phyloP scores from a whole-genome alignment of 192 early-diverging fungal genomes.

The Coemansia sp. region DNA sequence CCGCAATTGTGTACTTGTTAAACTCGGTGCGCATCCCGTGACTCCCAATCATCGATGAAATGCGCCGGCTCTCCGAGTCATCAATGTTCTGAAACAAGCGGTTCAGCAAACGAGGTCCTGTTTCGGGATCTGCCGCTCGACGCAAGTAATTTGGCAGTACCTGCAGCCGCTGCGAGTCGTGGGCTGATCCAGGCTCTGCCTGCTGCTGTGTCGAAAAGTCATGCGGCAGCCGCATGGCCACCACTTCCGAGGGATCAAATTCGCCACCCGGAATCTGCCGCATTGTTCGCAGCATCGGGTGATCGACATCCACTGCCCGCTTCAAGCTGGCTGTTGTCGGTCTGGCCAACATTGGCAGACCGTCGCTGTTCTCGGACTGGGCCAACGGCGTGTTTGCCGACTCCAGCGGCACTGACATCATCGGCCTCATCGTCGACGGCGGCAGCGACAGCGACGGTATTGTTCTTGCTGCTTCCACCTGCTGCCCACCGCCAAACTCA shows the following conservation, averaged over 20 bases:
- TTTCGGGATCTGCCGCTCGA: slow-evolving; percentile 21
- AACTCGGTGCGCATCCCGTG: slow-evolving; percentile 47
- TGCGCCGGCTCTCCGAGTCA: slow-evolving; percentile 63
- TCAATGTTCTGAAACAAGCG: slow-evolving; percentile 59
- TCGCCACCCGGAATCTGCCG: slow-evolving; percentile 47
- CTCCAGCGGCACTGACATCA: neutral
- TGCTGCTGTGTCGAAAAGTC: slow-evolving; percentile 4
- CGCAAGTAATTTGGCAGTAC: slow-evolving; percentile 34
- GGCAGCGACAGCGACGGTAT: slow-evolving; percentile 10
- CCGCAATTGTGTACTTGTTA: slow-evolving; percentile 71
- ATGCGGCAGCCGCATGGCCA: slow-evolving; percentile 46
- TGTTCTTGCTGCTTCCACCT: neutral
- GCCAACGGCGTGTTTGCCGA: neutral
- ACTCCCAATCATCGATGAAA: slow-evolving; percentile 67
- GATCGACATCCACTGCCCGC: slow-evolving; percentile 26
- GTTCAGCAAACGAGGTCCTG: slow-evolving; percentile 31
- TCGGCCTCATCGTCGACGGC: neutral
- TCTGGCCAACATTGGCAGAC: slow-evolving; percentile 1
- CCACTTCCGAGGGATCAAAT: slow-evolving; percentile 27
- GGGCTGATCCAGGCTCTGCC: neutral
- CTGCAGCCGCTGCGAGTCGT: slow-evolving; percentile 23
- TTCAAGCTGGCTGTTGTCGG: neutral
- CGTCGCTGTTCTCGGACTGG: neutral
- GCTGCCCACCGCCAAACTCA: slow-evolving; percentile 9
- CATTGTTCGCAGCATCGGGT: slow-evolving; percentile 50